Evolutionary conservation across 139 green algal species (phyloP), one percentile per base, ranked within the genome.

Genomic region (Chlorella vulgaris): DNA sequence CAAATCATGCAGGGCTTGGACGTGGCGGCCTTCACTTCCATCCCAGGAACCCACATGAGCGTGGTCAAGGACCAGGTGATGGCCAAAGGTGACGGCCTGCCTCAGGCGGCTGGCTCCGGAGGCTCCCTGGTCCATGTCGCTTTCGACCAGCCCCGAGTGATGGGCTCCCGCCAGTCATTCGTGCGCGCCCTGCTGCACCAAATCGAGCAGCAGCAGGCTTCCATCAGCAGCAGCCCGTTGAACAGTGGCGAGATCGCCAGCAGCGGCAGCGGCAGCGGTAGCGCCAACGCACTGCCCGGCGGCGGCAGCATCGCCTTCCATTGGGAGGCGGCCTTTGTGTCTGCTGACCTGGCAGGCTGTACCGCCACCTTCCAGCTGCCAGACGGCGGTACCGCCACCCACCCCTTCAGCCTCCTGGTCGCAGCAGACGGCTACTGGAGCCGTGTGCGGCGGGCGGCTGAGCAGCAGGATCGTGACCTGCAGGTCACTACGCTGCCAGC

Each of bases 161-260:
- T 78, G 71, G 71, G 71, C 15, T 36, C 50, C 33, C 71, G 71
- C 47, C 71, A 78, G 33, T 47, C 71, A 24, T 67, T 53, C 51
- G 51, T 66, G 31, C 29, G 33, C 6, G 50, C 35, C 22, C 60
- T 78, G 71, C 15, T 78, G 33, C 42, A 62, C 28, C 50, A 78
- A 50, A 50, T 76, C 31, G 71, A 58, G 7, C 50, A 67, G 71
- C 39, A 58, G 33, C 50, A 15, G 38, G n/a, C n/a, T n/a, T n/a
- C n/a, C n/a, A n/a, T n/a, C n/a, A n/a, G n/a, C n/a, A n/a, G n/a
- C n/a, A n/a, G n/a, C n/a, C n/a, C n/a, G n/a, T n/a, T n/a, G n/a
- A n/a, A n/a, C n/a, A n/a, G n/a, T n/a, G n/a, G n/a, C n/a, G n/a
- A n/a, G n/a, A n/a, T n/a, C n/a, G n/a, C n/a, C n/a, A n/a, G n/a